Evolutionary conservation across 2,329 filamentous ascomycete genomes (phyloP), one percentile per base, ranked within the genome.

Genomic region (Didymella lethalis): DNA sequence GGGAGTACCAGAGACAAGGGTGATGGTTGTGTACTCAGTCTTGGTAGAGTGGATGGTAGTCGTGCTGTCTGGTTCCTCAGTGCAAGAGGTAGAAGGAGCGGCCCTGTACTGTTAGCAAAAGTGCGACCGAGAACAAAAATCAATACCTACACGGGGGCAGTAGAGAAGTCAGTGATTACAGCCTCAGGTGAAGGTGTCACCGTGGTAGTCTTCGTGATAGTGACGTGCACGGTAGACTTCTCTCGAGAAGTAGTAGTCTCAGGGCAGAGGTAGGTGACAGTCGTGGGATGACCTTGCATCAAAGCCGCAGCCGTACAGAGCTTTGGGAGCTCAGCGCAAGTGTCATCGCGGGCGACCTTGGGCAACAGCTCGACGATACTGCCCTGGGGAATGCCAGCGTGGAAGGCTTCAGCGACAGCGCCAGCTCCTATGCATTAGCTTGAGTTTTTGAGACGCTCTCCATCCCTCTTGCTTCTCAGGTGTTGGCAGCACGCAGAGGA

Each of bases 261-360:
- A 7, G 67, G 62, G 38, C 69, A 72, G 7, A 71, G 48, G 32
- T 70, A 72, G 31, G 68, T 70, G 23, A 71, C 36, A n/a, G 47
- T 64, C 4, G 60, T 71, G n/a, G 62, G 51, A 18, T 44, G 20
- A 16, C 67, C 67, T 10, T 54, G 38, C 26, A 71, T 46, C 54
- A 64, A 54, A 14, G 49, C 67, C 6, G 57, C 14, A n/a, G 57
- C 65, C 7, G 68, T 70, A 52, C 69, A 72, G 16, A 72, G 61
- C 48, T 56, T 60, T 14, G 67, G 64, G 18, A 64, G 57, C 61
- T 54, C 47, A 4, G 53, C 25, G 25, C 67, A 70, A 53, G 28
- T 40, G 29, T 29, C 43, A 18, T 59, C 54, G 38, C 61, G 59
- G 50, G 58, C 43, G 40, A 36, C 47, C 40, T 65, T 48, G 23